phyloP scores from a whole-genome alignment of 2,329 filamentous ascomycete genomes.

The Bretziella fagacearum region DNA sequence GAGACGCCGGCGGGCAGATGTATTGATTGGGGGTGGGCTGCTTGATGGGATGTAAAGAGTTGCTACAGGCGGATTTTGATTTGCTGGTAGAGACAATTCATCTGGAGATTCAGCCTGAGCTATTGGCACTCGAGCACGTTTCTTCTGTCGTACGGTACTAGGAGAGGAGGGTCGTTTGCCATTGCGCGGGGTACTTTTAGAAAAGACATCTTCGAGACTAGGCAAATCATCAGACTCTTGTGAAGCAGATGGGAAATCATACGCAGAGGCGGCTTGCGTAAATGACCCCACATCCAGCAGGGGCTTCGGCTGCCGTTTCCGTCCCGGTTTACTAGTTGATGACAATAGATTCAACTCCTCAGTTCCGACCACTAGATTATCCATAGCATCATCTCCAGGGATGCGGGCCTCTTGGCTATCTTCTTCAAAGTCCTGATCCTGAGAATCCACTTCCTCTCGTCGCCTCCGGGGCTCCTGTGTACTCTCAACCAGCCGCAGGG shows the following conservation, averaged over 20 bases:
- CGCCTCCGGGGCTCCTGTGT: conserved; percentile 19
- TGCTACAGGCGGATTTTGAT: not conserved
- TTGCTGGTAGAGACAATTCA: not conserved
- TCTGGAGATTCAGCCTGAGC: conserved; percentile 1
- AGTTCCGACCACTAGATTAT: conserved; percentile 14
- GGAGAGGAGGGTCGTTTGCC: conserved; percentile 12
- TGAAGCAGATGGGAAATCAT: conserved; percentile 1
- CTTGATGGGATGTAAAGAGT: conserved; percentile 9
- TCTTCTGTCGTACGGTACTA: not conserved
- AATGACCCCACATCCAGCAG: not conserved
- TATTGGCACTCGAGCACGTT: conserved; percentile 6
- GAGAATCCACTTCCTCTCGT: conserved; percentile 27
- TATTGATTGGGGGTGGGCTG: conserved; percentile 10
- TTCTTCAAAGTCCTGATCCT: conserved; percentile 34
- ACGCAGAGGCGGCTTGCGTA: not conserved
- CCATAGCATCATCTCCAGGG: conserved; percentile 24
- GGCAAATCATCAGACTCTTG: conserved; percentile 14
- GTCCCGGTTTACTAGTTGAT: not conserved
- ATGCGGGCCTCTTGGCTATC: conserved; percentile 28
- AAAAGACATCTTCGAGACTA: conserved; percentile 5
- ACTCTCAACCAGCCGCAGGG: conserved; percentile 28
- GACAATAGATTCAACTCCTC: conserved; percentile 13
- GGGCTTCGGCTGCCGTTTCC: not conserved
- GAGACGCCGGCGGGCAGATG: not conserved
- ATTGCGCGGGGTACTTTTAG: not conserved